Conservation (phyloP, 1,139 yeast genomes). For the Blastobotrys proliferans region DNA sequence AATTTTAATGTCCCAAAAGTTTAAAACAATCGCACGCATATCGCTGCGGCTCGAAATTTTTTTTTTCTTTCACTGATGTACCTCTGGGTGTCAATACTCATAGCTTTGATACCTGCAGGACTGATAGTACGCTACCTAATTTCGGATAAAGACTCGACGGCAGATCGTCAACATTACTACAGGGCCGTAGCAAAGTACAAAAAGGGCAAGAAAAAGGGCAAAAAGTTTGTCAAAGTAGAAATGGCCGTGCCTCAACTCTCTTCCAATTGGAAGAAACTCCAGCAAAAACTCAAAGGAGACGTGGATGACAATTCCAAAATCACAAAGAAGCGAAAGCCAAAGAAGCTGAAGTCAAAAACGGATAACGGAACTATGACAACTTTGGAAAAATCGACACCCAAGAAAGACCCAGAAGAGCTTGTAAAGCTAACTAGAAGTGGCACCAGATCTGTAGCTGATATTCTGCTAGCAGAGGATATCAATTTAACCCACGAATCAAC, state of each 20-base stretch:
- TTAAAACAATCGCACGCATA: not conserved
- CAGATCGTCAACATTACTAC: not conserved
- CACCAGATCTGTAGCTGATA: not conserved
- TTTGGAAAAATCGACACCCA: not conserved
- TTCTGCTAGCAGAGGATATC: slow-evolving; percentile 2
- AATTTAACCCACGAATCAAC: not conserved
- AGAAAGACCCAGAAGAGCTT: not conserved
- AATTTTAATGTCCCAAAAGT: too few species aligned
- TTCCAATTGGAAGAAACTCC: slow-evolving; percentile 24
- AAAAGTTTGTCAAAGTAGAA: slow-evolving; percentile 1
- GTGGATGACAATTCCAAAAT: not conserved
- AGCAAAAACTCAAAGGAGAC: slow-evolving; percentile 16
- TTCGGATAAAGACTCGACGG: too few species aligned
- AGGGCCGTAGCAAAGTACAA: not conserved
- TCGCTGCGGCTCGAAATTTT: not conserved
- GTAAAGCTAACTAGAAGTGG: not conserved
- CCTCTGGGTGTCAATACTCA: not conserved
- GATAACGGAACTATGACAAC: not conserved
- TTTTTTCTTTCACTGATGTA: not conserved
- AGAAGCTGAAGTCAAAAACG: not conserved
- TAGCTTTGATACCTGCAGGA: not conserved
- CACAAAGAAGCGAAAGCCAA: slow-evolving; percentile 1
- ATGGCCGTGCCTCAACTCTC: slow-evolving; percentile 16
- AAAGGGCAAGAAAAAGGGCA: slow-evolving; percentile 1
- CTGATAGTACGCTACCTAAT: too few species aligned